phyloP scores from a whole-genome alignment of 371 early-diverging fungal genomes.

The Mucor piriformis region DNA sequence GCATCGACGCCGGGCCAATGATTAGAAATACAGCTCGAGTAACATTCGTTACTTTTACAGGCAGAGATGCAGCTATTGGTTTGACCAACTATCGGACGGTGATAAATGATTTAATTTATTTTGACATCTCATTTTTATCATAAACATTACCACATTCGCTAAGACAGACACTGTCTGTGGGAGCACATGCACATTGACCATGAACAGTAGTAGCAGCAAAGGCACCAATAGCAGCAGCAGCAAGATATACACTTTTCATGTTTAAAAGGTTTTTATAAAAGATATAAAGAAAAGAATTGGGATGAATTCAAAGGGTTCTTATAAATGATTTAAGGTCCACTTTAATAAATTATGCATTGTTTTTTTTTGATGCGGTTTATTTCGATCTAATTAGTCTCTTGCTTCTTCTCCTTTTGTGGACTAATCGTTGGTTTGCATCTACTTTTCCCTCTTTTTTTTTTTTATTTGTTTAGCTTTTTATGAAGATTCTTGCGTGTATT shows the following conservation, averaged over 20 bases:
- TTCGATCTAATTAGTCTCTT: not conserved
- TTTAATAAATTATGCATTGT: too few relatives aligned
- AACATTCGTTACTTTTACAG: constrained; percentile 32
- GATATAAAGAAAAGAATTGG: not conserved
- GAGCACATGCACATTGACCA: constrained; percentile 33
- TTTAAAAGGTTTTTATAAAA: not conserved
- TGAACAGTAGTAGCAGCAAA: constrained; percentile 15
- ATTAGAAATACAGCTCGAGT: constrained; percentile 31
- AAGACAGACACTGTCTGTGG: constrained; percentile 27
- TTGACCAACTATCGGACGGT: constrained; percentile 33
- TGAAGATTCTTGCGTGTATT: too few relatives aligned
- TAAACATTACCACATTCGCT: constrained; percentile 42
- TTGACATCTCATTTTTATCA: too few relatives aligned
- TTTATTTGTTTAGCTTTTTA: not conserved
- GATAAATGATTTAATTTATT: not conserved
- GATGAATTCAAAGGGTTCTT: not conserved
- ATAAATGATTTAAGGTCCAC: not conserved
- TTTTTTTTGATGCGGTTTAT: not conserved
- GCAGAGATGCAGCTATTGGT: constrained; percentile 32
- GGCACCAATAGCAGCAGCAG: constrained; percentile 14
- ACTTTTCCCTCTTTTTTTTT: not conserved
- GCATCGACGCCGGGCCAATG: constrained; percentile 38
- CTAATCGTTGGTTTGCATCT: too few relatives aligned
- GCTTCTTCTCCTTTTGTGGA: not conserved
- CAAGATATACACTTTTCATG: constrained; percentile 18